Evolutionary conservation across 352 stramenopile genomes (phyloP), one percentile per base, ranked within the genome.

Genomic region (Phytophthora quininea): DNA sequence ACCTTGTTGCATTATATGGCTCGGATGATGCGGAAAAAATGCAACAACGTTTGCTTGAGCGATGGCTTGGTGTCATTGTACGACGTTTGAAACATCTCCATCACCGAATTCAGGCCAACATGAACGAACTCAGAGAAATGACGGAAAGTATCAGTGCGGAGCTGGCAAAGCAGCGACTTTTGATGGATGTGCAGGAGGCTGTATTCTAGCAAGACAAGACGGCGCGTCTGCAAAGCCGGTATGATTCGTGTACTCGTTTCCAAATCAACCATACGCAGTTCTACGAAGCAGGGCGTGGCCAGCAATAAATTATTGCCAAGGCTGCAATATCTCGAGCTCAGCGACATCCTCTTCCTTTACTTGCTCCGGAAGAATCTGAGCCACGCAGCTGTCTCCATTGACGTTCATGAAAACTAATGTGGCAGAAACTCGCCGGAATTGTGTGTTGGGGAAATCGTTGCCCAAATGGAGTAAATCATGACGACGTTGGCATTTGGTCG

Each of bases 1-100:
- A 95, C 86, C 14, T 71, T 92, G 10, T 50, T 95, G 14, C 86
- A 95, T 52, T 95, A 89, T 31, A 77, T 95, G 4, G 83, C 84
- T 8, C 76, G 84, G 1, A 89, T 92, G 76, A 60, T 92, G 12
- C 86, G 83, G 0, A 56, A 77, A 46, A 93, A 90, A 87, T 31
- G 80, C 10, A 89, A 92, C 40, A 55, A 79, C 2, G 74, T 92
- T 57, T 72, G 79, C 3, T 64, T 93, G 0, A 75, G 84, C 14
- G 82, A 93, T 49, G 81, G 83, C 7, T 71, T 93, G 19, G 58
- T 74, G 8, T 91, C 82, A 8, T 62, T 93, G 9, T 92, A 92
- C 37, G 82, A 90, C 8, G 82, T 93, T 4, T 83, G 92, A 52
- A 93, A 82, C 55, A 90, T 93, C 19, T 70, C 83, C 1, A 93